Evolutionary conservation across 1,284 basidiomycete species (phyloP).

Genomic region (Veloboletus limbatus): DNA sequence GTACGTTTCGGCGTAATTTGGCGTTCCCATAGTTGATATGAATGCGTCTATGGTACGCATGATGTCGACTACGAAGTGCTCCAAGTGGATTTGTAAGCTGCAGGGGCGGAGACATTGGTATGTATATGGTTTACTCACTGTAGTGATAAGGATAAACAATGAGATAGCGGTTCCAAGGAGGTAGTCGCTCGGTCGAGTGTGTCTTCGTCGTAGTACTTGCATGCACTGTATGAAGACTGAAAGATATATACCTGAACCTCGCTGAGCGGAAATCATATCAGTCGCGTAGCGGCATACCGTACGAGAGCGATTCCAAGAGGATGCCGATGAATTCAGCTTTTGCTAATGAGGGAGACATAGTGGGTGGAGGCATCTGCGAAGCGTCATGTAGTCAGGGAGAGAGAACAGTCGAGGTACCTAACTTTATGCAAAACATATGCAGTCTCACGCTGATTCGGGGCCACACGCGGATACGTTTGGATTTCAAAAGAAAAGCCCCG

Average conservation of each 20-base stretch:
- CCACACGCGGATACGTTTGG: no score
- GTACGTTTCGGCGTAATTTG: constrained; percentile 11
- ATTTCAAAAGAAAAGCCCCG: no score
- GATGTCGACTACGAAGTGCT: constrained; percentile 19
- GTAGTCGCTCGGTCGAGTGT: constrained; percentile 13
- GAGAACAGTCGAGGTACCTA: background rate
- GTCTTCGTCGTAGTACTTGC: constrained; percentile 11
- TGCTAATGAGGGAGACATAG: background rate
- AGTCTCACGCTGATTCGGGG: no score
- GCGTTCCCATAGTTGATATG: constrained; percentile 9
- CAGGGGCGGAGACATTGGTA: no score
- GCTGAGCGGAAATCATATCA: background rate
- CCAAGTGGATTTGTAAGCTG: background rate
- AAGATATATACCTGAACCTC: constrained; percentile 14
- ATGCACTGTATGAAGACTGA: constrained; percentile 17
- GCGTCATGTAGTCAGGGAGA: background rate
- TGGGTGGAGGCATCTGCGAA: background rate
- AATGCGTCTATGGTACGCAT: constrained; percentile 17
- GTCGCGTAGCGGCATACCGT: constrained; percentile 7
- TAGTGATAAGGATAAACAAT: constrained; percentile 16
- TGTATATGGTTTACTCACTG: constrained; percentile 5
- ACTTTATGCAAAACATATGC: no score
- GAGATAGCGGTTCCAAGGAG: constrained; percentile 19
- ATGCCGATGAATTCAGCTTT: constrained; percentile 15
- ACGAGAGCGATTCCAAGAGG: constrained; percentile 16